Conservation (phyloP, 257 asterid species). For the Rauvolfia tetraphylla region DNA sequence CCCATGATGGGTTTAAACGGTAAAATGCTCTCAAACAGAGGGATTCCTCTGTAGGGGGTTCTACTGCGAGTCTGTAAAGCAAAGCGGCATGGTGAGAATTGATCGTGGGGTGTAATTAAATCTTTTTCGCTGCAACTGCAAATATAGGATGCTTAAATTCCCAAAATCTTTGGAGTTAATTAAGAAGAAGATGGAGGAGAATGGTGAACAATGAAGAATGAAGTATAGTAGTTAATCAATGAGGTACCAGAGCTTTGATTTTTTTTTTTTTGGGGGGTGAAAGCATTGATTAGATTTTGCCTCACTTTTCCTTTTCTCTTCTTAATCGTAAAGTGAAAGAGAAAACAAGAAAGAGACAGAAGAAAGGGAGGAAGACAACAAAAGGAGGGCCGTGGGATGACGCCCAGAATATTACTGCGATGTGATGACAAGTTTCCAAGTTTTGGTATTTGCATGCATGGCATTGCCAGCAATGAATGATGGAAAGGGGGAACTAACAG, state of each 20-base stretch:
- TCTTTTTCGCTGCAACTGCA: background rate
- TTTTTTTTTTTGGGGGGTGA: no score
- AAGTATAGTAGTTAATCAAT: background rate
- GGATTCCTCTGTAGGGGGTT: background rate
- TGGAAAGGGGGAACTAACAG: slow-evolving; percentile 11
- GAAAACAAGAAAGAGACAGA: background rate
- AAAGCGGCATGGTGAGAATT: background rate
- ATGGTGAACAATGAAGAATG: background rate
- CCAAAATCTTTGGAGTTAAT: background rate
- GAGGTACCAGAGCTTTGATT: background rate
- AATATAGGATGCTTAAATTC: background rate
- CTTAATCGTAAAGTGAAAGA: background rate
- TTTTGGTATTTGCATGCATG: slow-evolving; percentile 35
- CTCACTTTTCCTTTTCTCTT: no score
- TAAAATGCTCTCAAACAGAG: background rate
- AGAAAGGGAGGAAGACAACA: background rate
- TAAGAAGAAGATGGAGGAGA: background rate
- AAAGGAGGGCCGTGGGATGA: background rate
- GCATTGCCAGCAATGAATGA: slow-evolving; percentile 8
- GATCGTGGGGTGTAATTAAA: background rate
- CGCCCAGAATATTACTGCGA: slow-evolving; percentile 16
- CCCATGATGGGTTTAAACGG: background rate
- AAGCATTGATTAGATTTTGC: slow-evolving; percentile 1
- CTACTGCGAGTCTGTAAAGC: background rate
- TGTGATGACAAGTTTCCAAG: slow-evolving; percentile 29